Evolutionary conservation across 345 rosid genomes (phyloP).

Genomic region (Salix exigua): DNA sequence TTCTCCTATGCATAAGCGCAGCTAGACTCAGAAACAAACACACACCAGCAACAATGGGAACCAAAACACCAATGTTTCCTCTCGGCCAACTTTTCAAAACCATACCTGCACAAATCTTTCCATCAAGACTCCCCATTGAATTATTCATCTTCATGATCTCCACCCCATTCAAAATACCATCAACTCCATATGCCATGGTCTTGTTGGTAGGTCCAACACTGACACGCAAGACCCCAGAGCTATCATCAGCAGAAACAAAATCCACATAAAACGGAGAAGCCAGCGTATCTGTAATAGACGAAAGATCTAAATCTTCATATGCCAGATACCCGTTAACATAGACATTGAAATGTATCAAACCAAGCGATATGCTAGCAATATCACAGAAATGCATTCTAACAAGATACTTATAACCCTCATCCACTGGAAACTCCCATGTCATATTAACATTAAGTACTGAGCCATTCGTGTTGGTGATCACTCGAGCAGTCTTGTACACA

Average conservation of each 20-base stretch:
- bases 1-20: constrained; percentile 43
- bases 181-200: constrained; percentile 44
- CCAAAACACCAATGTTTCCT: constrained; percentile 38
- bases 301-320: constrained; percentile 53
- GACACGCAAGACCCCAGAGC: constrained; percentile 40
- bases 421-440: constrained; percentile 71
- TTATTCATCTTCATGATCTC: constrained; percentile 93
- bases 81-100: constrained; percentile 49
- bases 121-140: constrained; percentile 78
- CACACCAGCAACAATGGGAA: constrained; percentile 56
- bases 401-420: constrained; percentile 50
- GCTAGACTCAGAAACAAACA: constrained; percentile 57
- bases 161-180: constrained; percentile 75
- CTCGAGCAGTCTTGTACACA: constrained; percentile 58
- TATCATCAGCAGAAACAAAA: constrained; percentile 45
- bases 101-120: constrained; percentile 44
- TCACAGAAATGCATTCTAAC: constrained; percentile 85
- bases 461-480: constrained; percentile 48
- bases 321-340: constrained; percentile 61
- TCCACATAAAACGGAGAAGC: constrained; percentile 75
- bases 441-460: constrained; percentile 46
- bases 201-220: constrained; percentile 63
- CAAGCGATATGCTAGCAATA: constrained; percentile 66
- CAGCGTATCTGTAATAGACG: constrained; percentile 29
- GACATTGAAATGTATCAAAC: constrained; percentile 57